Base-by-base conservation (phyloP, 495 filamentous ascomycete species). In the Neurospora hispaniola region DNA sequence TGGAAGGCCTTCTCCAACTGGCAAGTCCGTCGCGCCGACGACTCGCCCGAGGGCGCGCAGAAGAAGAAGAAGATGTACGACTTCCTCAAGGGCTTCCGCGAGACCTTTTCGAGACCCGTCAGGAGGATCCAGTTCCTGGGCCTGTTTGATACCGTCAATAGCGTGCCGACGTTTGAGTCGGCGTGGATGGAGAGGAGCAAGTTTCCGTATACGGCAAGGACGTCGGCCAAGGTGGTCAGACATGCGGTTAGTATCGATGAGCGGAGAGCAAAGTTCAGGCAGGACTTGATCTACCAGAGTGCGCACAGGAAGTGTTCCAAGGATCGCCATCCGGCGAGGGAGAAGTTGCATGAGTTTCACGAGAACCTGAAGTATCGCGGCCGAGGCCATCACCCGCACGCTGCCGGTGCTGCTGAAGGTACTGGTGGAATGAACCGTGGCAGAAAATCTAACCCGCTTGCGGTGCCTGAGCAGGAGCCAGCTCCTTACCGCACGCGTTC, bases 1-100 rank as follows among this genome's bases (percentile, higher is more conserved):
- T 96, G 93, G 93, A 94, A 94, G 81, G 93, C 93, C 0, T 97
- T 96, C 75, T 87, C 90, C 68, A 91, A 90, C 73, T 97, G 93
- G 93, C 91, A 96, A 79, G 87, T 88, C 74, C 88, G 93, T 0
- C 83, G 87, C 31, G 87, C 86, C 8, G 84, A 84, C 69, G 84
- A 84, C 0, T 86, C 90, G 0, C 85, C 85, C 42, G 83, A 87
- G 74, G 85, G 90, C 38, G 88, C 89, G 71, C 84, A 85, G 74
- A 80, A 83, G 44, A 87, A 88, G 76, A 80, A 84, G 74, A 84
- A 89, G 71, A 89, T 94, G 80, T 93, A 92, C 76, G 77, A 86
- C 6, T 96, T 91, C 75, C 90, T 96, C 89, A 90, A 90, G 73
- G 90, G 89, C 0, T 97, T 97, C 81, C 89, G 93, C 31, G 92